phyloP scores from a whole-genome alignment of 2,329 filamentous ascomycete species.

The Phoma sp. region DNA sequence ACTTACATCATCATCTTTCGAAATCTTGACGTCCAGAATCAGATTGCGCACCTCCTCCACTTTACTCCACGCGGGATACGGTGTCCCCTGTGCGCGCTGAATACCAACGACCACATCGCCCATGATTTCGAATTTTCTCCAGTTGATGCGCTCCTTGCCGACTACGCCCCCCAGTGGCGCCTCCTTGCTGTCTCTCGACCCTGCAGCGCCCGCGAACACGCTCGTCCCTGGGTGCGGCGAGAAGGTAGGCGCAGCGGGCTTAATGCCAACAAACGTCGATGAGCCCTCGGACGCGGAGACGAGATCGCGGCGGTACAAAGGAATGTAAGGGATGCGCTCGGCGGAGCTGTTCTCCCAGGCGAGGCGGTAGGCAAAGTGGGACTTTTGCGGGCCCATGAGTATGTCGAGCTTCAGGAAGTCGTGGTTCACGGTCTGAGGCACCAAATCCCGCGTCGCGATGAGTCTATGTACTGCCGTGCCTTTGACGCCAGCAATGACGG shows the following conservation, averaged over 20 bases:
- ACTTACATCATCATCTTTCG: slow-evolving; percentile 86
- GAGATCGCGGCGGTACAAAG: slow-evolving; percentile 85
- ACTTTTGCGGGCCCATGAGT: slow-evolving; percentile 91
- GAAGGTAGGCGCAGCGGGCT: slow-evolving; percentile 35
- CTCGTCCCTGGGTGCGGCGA: slow-evolving; percentile 45
- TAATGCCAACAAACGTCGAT: slow-evolving; percentile 77
- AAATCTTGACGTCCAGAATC: slow-evolving; percentile 81
- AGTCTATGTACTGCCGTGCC: slow-evolving; percentile 85
- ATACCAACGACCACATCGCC: slow-evolving; percentile 89
- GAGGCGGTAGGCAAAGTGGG: slow-evolving; percentile 92
- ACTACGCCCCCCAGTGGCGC: slow-evolving; percentile 45
- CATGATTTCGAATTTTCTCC: slow-evolving; percentile 97
- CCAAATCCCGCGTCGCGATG: slow-evolving; percentile 76
- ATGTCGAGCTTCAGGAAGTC: slow-evolving; percentile 88
- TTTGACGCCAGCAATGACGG: slow-evolving; percentile 90
- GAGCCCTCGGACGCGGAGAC: slow-evolving; percentile 93
- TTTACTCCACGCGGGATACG: slow-evolving; percentile 74
- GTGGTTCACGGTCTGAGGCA: slow-evolving; percentile 75
- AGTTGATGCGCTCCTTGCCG: slow-evolving; percentile 77
- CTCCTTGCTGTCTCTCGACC: slow-evolving; percentile 50
- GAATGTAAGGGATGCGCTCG: slow-evolving; percentile 91
- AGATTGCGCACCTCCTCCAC: slow-evolving; percentile 75
- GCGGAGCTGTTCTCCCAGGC: slow-evolving; percentile 95
- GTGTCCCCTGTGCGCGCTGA: slow-evolving; percentile 86
- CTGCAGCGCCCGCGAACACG: slow-evolving; percentile 39